These are phyloP conservation scores for Cladosporium sp. DNA, from an alignment of 2,329 filamentous ascomycete species.

Conservation along the genomic window DNA sequence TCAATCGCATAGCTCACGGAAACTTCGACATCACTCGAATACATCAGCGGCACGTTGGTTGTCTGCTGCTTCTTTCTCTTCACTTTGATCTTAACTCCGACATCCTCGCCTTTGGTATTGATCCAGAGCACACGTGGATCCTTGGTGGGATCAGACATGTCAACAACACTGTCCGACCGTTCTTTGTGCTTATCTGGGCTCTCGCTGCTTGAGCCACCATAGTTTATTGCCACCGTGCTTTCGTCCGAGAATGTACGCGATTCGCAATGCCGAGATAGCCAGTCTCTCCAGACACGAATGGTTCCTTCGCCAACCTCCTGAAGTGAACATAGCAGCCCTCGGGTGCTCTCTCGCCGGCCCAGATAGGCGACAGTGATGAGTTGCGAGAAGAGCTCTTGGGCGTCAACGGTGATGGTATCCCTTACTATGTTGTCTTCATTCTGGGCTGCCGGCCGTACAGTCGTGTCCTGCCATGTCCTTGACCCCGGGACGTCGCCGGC, in stretches of 20 bases:
- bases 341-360: constrained; percentile 58
- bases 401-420: constrained; percentile 61
- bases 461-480: constrained; percentile 32
- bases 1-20: constrained; percentile 65
- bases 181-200: constrained; percentile 3
- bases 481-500: constrained; percentile 46
- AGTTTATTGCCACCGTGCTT: constrained; percentile 24
- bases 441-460: constrained; percentile 13
- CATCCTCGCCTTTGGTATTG: constrained; percentile 51
- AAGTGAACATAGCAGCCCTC: constrained; percentile 59
- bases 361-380: constrained; percentile 65
- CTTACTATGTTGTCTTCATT: constrained; percentile 38
- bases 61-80: constrained; percentile 45
- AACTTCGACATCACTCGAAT: constrained; percentile 57
- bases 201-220: constrained; percentile 23
- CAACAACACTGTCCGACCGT: constrained; percentile 1
- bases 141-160: constrained; percentile 21
- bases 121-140: constrained; percentile 61
- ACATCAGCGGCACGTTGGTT: constrained; percentile 47
- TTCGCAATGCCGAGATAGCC: constrained; percentile 52
- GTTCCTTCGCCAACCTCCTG: constrained; percentile 64
- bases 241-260: constrained; percentile 27
- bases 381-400: constrained; percentile 68
- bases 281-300: constrained; percentile 66
- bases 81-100: constrained; percentile 66